Conservation (phyloP, 441 rosid species). For the Hypseocharis bilobata region DNA sequence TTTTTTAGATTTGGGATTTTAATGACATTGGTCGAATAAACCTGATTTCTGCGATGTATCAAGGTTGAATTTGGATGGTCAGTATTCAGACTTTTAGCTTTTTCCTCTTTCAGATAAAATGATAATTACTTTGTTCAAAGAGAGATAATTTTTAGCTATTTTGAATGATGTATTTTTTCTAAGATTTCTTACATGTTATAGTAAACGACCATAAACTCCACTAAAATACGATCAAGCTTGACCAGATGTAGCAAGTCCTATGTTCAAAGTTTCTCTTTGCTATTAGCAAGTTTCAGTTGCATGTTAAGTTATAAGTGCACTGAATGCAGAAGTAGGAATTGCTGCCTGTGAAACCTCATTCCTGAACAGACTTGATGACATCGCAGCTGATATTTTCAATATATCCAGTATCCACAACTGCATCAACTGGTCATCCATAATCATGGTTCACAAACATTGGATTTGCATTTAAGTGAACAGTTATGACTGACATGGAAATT, state of each 20-base stretch:
- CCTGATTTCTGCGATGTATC: neutral
- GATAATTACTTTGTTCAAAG: neutral
- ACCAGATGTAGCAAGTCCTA: neutral
- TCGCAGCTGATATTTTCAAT: neutral
- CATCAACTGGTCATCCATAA: slow-evolving; percentile 4
- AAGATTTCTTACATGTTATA: neutral
- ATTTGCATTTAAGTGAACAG: neutral
- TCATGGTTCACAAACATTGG: neutral
- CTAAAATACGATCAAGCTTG: neutral
- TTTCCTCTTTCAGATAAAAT: neutral
- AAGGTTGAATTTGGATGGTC: neutral
- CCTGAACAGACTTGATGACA: neutral
- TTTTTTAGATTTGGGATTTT: neutral
- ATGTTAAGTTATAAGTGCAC: neutral
- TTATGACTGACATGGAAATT: neutral
- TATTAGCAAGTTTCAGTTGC: too few species aligned
- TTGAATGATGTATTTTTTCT: neutral
- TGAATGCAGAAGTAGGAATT: neutral
- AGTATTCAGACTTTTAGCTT: neutral
- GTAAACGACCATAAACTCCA: neutral
- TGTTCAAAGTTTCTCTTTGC: too few species aligned
- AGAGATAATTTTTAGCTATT: neutral
- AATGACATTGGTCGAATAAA: neutral
- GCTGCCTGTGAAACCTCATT: neutral
- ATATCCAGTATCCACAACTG: neutral